Evolutionary conservation across 2,329 filamentous ascomycete species (phyloP).

Genomic region (Teratosphaeria destructans): DNA sequence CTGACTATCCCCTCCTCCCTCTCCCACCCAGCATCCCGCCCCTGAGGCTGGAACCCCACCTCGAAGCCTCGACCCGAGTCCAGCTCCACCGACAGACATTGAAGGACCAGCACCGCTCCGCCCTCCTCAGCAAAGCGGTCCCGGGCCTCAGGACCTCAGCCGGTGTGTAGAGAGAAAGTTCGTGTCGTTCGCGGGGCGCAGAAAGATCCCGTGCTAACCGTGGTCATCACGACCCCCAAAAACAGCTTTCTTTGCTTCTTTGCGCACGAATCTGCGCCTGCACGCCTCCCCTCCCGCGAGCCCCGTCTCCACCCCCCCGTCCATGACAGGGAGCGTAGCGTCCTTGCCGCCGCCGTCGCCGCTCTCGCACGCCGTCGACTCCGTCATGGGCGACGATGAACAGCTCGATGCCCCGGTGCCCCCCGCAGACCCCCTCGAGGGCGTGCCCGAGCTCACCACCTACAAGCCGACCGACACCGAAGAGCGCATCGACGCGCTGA

Average conservation of each 20-base stretch:
- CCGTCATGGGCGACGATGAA: slow-evolving; percentile 21
- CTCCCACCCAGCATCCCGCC: slow-evolving; percentile 4
- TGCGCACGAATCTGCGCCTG: slow-evolving; percentile 70
- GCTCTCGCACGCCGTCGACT: slow-evolving; percentile 26
- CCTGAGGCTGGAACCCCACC: slow-evolving; percentile 10
- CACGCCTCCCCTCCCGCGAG: slow-evolving; percentile 46
- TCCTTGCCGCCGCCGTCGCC: slow-evolving; percentile 43
- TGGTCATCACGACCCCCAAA: not conserved
- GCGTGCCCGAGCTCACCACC: slow-evolving; percentile 55
- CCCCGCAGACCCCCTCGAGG: slow-evolving; percentile 34
- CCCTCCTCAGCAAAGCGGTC: slow-evolving; percentile 18
- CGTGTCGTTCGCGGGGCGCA: not conserved
- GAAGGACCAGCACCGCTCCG: slow-evolving; percentile 15
- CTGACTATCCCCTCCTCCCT: slow-evolving; percentile 1
- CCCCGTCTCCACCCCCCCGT: slow-evolving; percentile 55
- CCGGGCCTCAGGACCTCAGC: slow-evolving; percentile 27
- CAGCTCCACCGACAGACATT: slow-evolving; percentile 22
- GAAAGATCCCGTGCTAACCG: not conserved
- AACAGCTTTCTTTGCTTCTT: slow-evolving; percentile 71
- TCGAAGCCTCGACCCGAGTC: slow-evolving; percentile 19
- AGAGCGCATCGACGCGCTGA: slow-evolving; percentile 58
- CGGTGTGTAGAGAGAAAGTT: slow-evolving; percentile 16
- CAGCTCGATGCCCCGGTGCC: slow-evolving; percentile 10
- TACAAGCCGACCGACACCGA: slow-evolving; percentile 39
- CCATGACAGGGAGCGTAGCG: slow-evolving; percentile 33